A percentile compares a stretch with the other conserved stretches of the same genome.
phyloP scores from a whole-genome alignment of 1,284 basidiomycete genomes.

The Sporisorium sorghi region DNA sequence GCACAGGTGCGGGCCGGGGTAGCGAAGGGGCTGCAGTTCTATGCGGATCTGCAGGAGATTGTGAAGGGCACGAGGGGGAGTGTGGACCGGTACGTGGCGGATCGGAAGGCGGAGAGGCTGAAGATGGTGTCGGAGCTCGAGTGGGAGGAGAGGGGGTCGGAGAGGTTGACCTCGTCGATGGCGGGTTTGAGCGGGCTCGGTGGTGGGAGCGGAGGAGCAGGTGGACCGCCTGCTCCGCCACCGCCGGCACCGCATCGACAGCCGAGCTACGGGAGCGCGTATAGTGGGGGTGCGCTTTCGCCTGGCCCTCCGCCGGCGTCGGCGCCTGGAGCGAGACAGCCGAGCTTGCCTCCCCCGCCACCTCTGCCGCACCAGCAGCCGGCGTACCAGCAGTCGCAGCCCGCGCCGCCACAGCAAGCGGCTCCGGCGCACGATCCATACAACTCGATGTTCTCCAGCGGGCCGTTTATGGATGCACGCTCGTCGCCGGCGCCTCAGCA shows the following conservation, averaged over 20 bases:
- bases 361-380: constrained; percentile 13
- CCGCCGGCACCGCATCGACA: constrained; percentile 37
- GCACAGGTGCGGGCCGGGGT: constrained; percentile 87
- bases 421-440: constrained; percentile 26
- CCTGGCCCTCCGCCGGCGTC: constrained; percentile 33
- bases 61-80: constrained; percentile 76
- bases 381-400: constrained; percentile 17
- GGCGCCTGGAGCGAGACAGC: constrained; percentile 18
- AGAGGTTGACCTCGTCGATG: constrained; percentile 19
- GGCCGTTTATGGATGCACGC: constrained; percentile 35
- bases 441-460: constrained; percentile 39
- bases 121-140: constrained; percentile 78
- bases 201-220: constrained; percentile 8
- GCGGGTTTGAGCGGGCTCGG: constrained; percentile 26
- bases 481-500: constrained; percentile 24
- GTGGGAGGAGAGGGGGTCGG: constrained; percentile 75
- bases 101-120: constrained; percentile 80
- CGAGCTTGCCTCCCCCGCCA: constrained; percentile 11
- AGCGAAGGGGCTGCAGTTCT: constrained; percentile 88
- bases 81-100: constrained; percentile 76
- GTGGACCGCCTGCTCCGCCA: constrained; percentile 20
- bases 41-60: constrained; percentile 81
- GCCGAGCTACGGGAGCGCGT: constrained; percentile 36
- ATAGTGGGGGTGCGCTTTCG: constrained; percentile 17
- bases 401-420: neutral